Evolutionary conservation across 768 basidiomycete species (phyloP).

Genomic region (Dentipellis fragilis): DNA sequence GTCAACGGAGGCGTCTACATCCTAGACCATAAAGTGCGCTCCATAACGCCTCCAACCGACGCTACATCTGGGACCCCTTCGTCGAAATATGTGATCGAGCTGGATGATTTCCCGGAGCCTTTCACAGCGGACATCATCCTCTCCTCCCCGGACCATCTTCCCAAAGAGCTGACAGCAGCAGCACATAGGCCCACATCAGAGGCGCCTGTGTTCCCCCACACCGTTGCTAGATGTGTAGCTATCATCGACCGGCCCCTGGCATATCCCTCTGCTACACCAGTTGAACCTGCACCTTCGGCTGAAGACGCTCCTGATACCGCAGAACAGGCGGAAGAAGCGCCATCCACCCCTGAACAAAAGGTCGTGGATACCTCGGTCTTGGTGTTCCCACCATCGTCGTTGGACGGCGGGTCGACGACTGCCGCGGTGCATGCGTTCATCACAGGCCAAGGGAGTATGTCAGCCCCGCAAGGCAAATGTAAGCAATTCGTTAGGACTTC

Average conservation of each 20-base stretch:
- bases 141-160: constrained; percentile 30
- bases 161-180: background rate
- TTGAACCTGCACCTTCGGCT: constrained; percentile 16
- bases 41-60: constrained; percentile 11
- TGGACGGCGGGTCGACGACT: constrained; percentile 35
- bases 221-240: constrained; percentile 39
- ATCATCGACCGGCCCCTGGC: constrained; percentile 35
- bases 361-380: constrained; percentile 55
- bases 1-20: constrained; percentile 72
- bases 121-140: constrained; percentile 48
- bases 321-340: background rate
- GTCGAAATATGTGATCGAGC: constrained; percentile 31
- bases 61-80: background rate
- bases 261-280: constrained; percentile 21
- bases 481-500: constrained; percentile 16
- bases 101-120: constrained; percentile 53
- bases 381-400: constrained; percentile 63
- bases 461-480: constrained; percentile 70
- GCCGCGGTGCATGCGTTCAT: constrained; percentile 49
- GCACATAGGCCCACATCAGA: background rate
- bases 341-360: background rate
- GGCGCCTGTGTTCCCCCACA: constrained; percentile 3
- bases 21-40: constrained; percentile 40
- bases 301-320: constrained; percentile 12
- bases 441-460: constrained; percentile 65